A percentile compares a stretch with the other conserved stretches of the same genome.
Evolutionary conservation across 163 green algal species (phyloP).

Genomic region (Coccomyxa subellipsoidea): DNA sequence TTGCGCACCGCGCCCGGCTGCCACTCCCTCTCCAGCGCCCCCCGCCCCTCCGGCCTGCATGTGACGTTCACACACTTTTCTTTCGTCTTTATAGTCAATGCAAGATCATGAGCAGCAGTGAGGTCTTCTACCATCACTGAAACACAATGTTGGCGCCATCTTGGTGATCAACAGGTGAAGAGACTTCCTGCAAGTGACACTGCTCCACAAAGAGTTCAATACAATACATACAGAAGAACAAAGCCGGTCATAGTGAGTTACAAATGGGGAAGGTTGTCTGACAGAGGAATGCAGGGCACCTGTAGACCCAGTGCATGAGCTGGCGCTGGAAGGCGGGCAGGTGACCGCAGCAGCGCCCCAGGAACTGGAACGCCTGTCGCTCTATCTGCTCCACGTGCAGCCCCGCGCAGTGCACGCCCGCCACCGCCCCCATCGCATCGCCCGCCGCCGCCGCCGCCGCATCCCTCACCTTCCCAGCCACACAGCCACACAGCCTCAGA

Average conservation of each 20-base stretch:
- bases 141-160: too few species aligned
- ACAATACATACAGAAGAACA: too few species aligned
- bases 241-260: too few species aligned
- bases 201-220: too few species aligned
- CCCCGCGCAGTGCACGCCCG: not conserved
- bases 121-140: too few species aligned
- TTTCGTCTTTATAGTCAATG: too few species aligned
- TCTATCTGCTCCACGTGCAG: constrained; percentile 45
- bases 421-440: not conserved
- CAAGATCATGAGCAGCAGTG: too few species aligned
- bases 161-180: too few species aligned
- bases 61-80: not conserved
- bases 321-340: constrained; percentile 16
- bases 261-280: too few species aligned
- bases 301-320: constrained; percentile 11
- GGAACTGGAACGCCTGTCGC: constrained; percentile 25
- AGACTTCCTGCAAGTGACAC: too few species aligned
- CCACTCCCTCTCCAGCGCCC: not conserved
- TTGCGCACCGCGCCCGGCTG: constrained; percentile 31
- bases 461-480: constrained; percentile 7
- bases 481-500: too few species aligned
- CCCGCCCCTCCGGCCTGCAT: not conserved
- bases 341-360: constrained; percentile 14
- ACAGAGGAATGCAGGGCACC: too few species aligned
- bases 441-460: not conserved